Evolutionary conservation across 495 filamentous ascomycete genomes (phyloP).

Genomic region (Apodospora peruviana): DNA sequence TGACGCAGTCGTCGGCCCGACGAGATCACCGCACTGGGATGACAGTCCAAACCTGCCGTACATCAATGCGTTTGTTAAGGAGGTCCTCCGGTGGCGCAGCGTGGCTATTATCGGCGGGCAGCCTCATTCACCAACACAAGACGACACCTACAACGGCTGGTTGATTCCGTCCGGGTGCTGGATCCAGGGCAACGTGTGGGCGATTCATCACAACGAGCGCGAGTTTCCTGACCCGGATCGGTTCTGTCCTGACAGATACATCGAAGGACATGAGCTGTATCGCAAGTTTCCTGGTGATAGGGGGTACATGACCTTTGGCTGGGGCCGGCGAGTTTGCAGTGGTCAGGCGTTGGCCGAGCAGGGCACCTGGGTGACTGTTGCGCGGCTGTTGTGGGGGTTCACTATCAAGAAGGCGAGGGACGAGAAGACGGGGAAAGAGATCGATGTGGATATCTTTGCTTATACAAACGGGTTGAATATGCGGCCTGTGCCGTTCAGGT

Average conservation of each 20-base stretch:
- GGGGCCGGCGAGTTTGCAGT: constrained; percentile 55
- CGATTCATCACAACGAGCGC: constrained; percentile 57
- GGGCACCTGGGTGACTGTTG: constrained; percentile 50
- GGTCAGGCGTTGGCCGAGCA: constrained; percentile 56
- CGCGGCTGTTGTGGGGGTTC: constrained; percentile 52
- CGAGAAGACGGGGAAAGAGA: constrained; percentile 38
- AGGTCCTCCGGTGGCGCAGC: constrained; percentile 59
- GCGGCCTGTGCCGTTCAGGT: constrained; percentile 48
- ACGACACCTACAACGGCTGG: constrained; percentile 53
- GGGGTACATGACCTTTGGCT: constrained; percentile 61
- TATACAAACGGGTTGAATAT: constrained; percentile 52
- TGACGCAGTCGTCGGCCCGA: constrained; percentile 50
- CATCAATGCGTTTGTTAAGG: constrained; percentile 54
- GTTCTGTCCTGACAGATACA: constrained; percentile 47
- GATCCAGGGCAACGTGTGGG: constrained; percentile 60
- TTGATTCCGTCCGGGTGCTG: constrained; percentile 50
- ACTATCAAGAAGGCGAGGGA: constrained; percentile 45
- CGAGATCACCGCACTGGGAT: constrained; percentile 51
- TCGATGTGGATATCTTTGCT: constrained; percentile 49
- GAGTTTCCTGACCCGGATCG: constrained; percentile 58
- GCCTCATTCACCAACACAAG: constrained; percentile 55
- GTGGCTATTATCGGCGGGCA: constrained; percentile 59
- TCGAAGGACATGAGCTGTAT: constrained; percentile 39
- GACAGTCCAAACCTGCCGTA: constrained; percentile 56
- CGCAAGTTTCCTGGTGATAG: constrained; percentile 53